Conservation (phyloP, 2,329 filamentous ascomycete genomes). For the Boeremia lycopersici region DNA sequence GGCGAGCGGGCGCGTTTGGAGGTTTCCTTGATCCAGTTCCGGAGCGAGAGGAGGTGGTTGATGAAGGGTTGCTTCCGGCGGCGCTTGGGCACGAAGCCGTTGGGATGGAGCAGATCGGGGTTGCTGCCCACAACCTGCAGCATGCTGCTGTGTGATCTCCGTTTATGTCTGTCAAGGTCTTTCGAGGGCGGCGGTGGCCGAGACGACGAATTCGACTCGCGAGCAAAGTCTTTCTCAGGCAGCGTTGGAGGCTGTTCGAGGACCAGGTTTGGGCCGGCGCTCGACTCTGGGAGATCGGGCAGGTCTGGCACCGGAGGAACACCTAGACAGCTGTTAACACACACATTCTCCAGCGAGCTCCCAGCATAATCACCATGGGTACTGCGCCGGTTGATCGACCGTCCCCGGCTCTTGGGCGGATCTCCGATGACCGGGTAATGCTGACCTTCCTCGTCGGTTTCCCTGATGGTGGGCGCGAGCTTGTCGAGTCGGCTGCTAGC, state of each 20-base stretch:
- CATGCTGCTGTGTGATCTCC: slow-evolving; percentile 80
- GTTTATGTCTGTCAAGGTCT: slow-evolving; percentile 62
- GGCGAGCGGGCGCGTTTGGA: slow-evolving; percentile 45
- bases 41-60: slow-evolving; percentile 69
- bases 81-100: slow-evolving; percentile 61
- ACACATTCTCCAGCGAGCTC: background rate
- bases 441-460: slow-evolving; percentile 76
- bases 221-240: slow-evolving; percentile 77
- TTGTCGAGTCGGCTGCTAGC: slow-evolving; percentile 86
- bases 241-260: slow-evolving; percentile 65
- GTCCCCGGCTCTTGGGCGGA: slow-evolving; percentile 72
- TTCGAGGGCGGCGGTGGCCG: slow-evolving; percentile 85
- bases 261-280: slow-evolving; percentile 47
- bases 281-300: slow-evolving; percentile 73
- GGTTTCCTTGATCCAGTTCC: slow-evolving; percentile 75
- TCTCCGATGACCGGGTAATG: slow-evolving; percentile 57
- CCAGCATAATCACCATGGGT: slow-evolving; percentile 52
- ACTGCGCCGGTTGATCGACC: slow-evolving; percentile 72
- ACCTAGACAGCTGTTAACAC: slow-evolving; percentile 50
- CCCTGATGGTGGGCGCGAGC: slow-evolving; percentile 75
- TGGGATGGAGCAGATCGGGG: slow-evolving; percentile 64
- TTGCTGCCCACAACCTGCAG: slow-evolving; percentile 81
- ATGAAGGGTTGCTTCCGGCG: slow-evolving; percentile 68
- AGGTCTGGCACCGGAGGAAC: slow-evolving; percentile 65
- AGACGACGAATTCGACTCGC: slow-evolving; percentile 78